Evolutionary conservation across 768 basidiomycete species (phyloP).

Genomic region (Suillus occidentalis): DNA sequence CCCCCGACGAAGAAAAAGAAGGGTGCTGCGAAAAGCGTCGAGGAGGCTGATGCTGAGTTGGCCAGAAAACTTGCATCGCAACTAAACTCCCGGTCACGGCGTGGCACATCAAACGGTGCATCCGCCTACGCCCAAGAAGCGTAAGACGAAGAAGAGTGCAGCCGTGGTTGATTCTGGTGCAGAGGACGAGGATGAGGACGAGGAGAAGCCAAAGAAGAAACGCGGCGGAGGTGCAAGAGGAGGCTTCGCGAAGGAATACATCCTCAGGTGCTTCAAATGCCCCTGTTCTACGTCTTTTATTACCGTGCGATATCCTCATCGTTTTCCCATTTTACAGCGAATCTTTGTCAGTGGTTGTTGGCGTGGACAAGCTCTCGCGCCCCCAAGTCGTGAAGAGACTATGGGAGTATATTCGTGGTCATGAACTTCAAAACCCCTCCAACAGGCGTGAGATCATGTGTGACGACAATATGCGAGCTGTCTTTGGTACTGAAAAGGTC

Average conservation of each 20-base stretch:
- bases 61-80: constrained; percentile 71
- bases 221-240: constrained; percentile 58
- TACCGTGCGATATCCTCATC: constrained; percentile 1
- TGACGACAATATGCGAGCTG: constrained; percentile 65
- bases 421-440: constrained; percentile 79
- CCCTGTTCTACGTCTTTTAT: constrained; percentile 9
- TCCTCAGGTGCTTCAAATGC: constrained; percentile 53
- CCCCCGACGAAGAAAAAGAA: constrained; percentile 36
- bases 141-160: constrained; percentile 55
- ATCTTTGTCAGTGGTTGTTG: constrained; percentile 70
- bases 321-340: constrained; percentile 44
- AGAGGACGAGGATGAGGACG: constrained; percentile 49
- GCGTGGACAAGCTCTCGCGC: constrained; percentile 69
- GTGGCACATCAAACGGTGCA: constrained; percentile 42
- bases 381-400: constrained; percentile 89
- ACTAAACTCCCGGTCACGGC: constrained; percentile 61
- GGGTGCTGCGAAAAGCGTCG: constrained; percentile 45
- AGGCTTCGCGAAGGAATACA: constrained; percentile 78
- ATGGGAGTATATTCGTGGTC: constrained; percentile 85
- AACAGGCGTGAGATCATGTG: constrained; percentile 87
- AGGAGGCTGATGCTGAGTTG: constrained; percentile 66
- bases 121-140: constrained; percentile 44
- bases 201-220: constrained; percentile 47
- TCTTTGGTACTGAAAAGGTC: constrained; percentile 81
- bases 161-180: constrained; percentile 44